Base-by-base conservation (phyloP, 1,139 yeast genomes). In the Candida sp. region DNA sequence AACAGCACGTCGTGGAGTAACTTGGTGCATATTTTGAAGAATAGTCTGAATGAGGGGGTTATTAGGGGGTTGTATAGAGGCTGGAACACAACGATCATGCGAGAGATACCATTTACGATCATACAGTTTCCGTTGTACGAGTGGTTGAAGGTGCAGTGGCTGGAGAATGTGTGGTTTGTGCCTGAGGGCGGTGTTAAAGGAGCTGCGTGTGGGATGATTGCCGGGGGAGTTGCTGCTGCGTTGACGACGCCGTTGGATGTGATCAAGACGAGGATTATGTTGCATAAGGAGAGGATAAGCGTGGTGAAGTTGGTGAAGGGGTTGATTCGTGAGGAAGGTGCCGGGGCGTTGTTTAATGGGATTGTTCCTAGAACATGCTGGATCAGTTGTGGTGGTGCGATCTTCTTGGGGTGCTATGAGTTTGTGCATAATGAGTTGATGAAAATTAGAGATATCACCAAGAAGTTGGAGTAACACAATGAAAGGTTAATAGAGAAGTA, bases 381-480 rank as follows among this genome's bases (percentile, higher is more conserved):
- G 99, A 94, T 94, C 54, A 87, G 96, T 72, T 96, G 96, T 3
- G 99, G 99, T 17, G 99, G 99, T 22, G 97, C 98, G 31, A 91
- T 96, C 35, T 94, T 96, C 72, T 77, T 94, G 51, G 99, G 99
- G 3, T 90, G 91, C 53, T 94, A 94, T 64, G 99, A 94, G 68
- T 70, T 87, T 26, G 93, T 88, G 4, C 84, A 67, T 53, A 46
- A 37, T 28, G 55, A 54, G 37, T 42, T 53, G 38, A 49, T 42
- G 42, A 47, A 33, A 32, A 42, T 37, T 25, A 22, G 28, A 7
- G 28, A 28, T 23, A 17, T 17, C 17, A 17, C 17, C 17, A 17
- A 17, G 17, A 17, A 17, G 17, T 17, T 17, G 17, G 17, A 17
- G 17, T 17, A 17, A 17, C 17, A 11, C 12, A 3, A 33, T 33